phyloP scores from a whole-genome alignment of 1,284 basidiomycete species.

The Fomitopsis pinicola region DNA sequence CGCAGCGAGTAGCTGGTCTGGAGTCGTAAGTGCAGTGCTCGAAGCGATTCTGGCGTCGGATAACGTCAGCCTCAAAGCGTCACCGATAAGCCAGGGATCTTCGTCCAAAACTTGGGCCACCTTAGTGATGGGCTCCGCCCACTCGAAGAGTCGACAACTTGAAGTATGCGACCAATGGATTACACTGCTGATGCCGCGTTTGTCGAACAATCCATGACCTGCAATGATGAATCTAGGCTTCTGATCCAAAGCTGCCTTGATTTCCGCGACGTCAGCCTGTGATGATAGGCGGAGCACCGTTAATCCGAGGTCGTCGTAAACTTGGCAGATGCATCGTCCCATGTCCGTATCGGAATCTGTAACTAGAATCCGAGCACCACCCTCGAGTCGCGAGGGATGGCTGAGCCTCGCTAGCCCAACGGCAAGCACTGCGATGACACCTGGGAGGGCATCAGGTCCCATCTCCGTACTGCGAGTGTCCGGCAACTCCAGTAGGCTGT shows the following conservation, averaged over 20 bases:
- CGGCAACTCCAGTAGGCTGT: neutral
- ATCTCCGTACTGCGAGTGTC: neutral
- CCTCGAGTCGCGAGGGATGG: conserved; percentile 8
- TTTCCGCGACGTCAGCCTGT: neutral
- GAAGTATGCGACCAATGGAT: neutral
- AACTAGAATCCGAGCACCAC: conserved; percentile 3
- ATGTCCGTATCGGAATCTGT: conserved; percentile 5
- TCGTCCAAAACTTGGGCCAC: conserved; percentile 1
- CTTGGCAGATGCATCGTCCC: neutral
- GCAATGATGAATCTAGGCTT: conserved; percentile 10
- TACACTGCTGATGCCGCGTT: neutral
- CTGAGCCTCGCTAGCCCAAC: conserved; percentile 4
- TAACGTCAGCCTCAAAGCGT: conserved; percentile 5
- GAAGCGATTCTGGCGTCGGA: neutral
- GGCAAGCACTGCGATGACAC: conserved; percentile 5
- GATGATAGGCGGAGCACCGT: neutral
- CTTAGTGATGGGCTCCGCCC: conserved; percentile 9
- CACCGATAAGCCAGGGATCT: conserved; percentile 12
- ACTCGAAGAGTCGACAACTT: conserved; percentile 7
- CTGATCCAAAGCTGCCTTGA: neutral
- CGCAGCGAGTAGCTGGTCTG: neutral
- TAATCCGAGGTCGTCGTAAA: conserved; percentile 4
- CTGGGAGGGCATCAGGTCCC: neutral
- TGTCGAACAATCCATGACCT: neutral
- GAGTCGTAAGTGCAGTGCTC: neutral